Percentiles rank a stretch among this genome's conserved stretches.
These are phyloP conservation scores for Gossypium anomalum DNA, from an alignment of 345 rosid genomes.

Conservation along the genomic window DNA sequence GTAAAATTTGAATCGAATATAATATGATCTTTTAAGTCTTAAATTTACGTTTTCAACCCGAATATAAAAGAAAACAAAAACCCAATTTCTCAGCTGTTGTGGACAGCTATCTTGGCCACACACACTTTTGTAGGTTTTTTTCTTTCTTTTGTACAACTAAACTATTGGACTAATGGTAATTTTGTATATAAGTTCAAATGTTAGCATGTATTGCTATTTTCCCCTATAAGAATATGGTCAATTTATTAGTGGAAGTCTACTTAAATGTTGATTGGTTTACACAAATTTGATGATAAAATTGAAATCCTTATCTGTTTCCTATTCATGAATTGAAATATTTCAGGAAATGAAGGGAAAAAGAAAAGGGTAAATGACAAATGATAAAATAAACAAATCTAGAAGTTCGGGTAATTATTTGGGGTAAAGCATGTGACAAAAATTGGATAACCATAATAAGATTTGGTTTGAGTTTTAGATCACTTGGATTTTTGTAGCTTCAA, in stretches of 20 bases:
- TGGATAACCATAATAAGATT: not conserved
- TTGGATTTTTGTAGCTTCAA: conserved; percentile 1
- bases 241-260: not conserved
- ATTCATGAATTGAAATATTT: not conserved
- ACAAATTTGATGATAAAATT: too few species aligned
- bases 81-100: not conserved
- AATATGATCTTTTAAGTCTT: too few species aligned
- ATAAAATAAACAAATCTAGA: not conserved
- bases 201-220: too few species aligned
- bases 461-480: conserved; percentile 14
- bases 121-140: too few species aligned
- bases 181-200: too few species aligned
- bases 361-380: not conserved
- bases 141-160: too few species aligned
- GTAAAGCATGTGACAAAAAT: not conserved
- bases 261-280: not conserved
- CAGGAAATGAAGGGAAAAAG: not conserved
- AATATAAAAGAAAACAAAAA: too few species aligned
- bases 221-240: not conserved
- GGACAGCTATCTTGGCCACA: not conserved
- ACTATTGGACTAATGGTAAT: too few species aligned
- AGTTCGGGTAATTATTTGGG: not conserved
- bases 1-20: too few species aligned
- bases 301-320: too few species aligned
- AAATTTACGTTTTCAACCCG: too few species aligned